Conservation (phyloP, 31 red algal genomes). For the Porphyra umbilicalis region DNA sequence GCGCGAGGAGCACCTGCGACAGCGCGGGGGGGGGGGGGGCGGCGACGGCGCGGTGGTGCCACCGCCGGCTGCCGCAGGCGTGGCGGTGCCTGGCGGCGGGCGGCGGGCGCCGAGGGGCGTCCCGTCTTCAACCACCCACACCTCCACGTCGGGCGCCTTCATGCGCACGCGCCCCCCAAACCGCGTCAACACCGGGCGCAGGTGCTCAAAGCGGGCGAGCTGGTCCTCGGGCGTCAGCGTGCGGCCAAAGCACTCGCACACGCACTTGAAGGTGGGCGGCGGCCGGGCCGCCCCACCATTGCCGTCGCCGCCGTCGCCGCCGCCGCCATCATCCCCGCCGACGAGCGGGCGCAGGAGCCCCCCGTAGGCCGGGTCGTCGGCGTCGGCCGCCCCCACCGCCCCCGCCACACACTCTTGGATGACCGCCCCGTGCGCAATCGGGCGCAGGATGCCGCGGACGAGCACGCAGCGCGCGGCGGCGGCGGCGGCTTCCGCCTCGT, state of each 20-base stretch:
- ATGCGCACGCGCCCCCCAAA: slow-evolving; percentile 47
- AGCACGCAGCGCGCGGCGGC: slow-evolving; percentile 42
- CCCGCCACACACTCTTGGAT: not conserved
- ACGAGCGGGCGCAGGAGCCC: not conserved
- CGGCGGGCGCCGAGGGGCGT: not conserved
- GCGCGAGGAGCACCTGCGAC: slow-evolving; percentile 53
- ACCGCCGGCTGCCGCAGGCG: not conserved
- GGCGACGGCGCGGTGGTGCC: not conserved
- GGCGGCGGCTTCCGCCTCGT: slow-evolving; percentile 28
- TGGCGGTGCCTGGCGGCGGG: not conserved
- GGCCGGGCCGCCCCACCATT: not conserved
- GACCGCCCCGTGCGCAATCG: slow-evolving; percentile 17
- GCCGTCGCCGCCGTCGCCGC: no score
- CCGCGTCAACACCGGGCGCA: slow-evolving; percentile 4
- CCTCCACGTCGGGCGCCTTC: slow-evolving; percentile 38
- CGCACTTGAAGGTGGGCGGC: slow-evolving; percentile 39
- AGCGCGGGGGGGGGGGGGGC: slow-evolving; percentile 1
- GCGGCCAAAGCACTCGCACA: slow-evolving; percentile 47
- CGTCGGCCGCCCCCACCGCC: slow-evolving; percentile 14
- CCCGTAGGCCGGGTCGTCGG: not conserved
- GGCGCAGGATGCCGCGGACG: slow-evolving; percentile 45
- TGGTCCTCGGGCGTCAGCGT: slow-evolving; percentile 39
- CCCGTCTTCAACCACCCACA: slow-evolving; percentile 70
- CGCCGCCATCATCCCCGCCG: no score
- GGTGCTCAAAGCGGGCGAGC: slow-evolving; percentile 23